These are phyloP conservation scores for Trichoderma afroharzianum DNA, from an alignment of 2,329 filamentous ascomycete species.

Conservation along the genomic window DNA sequence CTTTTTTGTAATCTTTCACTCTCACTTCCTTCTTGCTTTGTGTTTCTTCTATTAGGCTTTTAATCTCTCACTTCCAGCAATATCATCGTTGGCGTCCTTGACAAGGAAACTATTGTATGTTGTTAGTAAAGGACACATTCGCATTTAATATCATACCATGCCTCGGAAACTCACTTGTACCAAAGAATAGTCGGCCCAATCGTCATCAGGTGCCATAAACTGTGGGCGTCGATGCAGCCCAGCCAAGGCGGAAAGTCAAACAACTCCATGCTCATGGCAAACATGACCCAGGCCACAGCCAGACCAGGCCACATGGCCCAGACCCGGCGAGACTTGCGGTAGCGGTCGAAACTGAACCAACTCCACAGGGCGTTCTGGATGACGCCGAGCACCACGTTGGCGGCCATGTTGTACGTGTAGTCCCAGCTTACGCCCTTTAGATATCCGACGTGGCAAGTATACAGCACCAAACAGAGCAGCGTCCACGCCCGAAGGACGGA, in stretches of 20 bases:
- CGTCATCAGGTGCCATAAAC: conserved; percentile 92
- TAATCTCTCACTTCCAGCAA: conserved; percentile 62
- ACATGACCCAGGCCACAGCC: conserved; percentile 85
- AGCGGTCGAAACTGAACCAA: conserved; percentile 74
- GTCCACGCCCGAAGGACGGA: conserved; percentile 72
- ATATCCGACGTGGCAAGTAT: conserved; percentile 74
- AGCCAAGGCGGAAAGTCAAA: conserved; percentile 86
- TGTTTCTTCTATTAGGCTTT: conserved; percentile 50
- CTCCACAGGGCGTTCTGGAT: conserved; percentile 82
- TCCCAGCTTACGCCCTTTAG: conserved; percentile 85
- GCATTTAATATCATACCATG: background rate
- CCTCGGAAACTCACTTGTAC: conserved; percentile 73
- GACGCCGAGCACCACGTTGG: conserved; percentile 79
- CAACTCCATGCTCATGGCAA: conserved; percentile 93
- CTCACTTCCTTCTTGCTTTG: background rate
- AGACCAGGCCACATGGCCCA: conserved; percentile 91
- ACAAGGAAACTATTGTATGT: conserved; percentile 67
- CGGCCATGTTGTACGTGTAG: conserved; percentile 97
- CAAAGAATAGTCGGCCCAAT: conserved; percentile 83
- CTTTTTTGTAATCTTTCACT: background rate
- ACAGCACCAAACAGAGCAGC: conserved; percentile 64
- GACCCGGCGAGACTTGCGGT: conserved; percentile 62
- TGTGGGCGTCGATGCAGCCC: conserved; percentile 87
- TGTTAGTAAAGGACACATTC: conserved; percentile 16
- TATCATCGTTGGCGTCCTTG: conserved; percentile 79